These are phyloP conservation scores for Colletotrichum siamense DNA, from an alignment of 2,329 filamentous ascomycete species.

Conservation along the genomic window DNA sequence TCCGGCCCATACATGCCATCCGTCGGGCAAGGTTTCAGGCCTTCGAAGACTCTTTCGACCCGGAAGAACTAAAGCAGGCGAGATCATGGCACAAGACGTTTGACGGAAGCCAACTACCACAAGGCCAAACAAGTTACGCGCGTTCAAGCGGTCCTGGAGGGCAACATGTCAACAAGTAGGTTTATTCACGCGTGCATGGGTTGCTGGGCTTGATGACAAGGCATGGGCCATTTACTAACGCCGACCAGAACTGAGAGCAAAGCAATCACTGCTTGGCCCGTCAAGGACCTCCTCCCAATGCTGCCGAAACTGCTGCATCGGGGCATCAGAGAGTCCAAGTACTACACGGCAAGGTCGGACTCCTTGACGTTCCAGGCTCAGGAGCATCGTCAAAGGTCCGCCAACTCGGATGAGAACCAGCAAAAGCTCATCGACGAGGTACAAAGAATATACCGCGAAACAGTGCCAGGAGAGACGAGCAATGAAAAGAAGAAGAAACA, in stretches of 20 bases:
- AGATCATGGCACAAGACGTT: constrained; percentile 57
- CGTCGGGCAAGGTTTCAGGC: constrained; percentile 45
- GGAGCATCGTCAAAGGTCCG: constrained; percentile 54
- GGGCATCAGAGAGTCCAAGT: constrained; percentile 55
- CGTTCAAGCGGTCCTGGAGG: constrained; percentile 67
- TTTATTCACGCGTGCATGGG: neutral
- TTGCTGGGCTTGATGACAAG: neutral
- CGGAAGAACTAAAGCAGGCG: constrained; percentile 55
- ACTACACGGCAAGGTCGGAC: constrained; percentile 58
- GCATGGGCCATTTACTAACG: neutral
- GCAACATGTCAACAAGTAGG: constrained; percentile 68
- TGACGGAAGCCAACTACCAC: constrained; percentile 48
- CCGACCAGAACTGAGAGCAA: constrained; percentile 61
- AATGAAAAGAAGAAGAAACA: constrained; percentile 54
- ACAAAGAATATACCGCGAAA: constrained; percentile 49
- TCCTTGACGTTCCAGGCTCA: constrained; percentile 62
- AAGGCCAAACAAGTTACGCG: constrained; percentile 58
- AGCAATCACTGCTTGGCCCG: constrained; percentile 58
- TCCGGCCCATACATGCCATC: neutral
- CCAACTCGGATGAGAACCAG: constrained; percentile 60
- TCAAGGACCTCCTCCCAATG: constrained; percentile 48
- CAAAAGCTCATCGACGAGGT: constrained; percentile 55
- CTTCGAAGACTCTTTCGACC: constrained; percentile 55
- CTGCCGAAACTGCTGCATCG: constrained; percentile 55
- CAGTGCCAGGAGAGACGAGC: constrained; percentile 52